These are phyloP conservation scores for Verticillium albo-atrum DNA, from an alignment of 2,329 filamentous ascomycete genomes.

Conservation along the genomic window DNA sequence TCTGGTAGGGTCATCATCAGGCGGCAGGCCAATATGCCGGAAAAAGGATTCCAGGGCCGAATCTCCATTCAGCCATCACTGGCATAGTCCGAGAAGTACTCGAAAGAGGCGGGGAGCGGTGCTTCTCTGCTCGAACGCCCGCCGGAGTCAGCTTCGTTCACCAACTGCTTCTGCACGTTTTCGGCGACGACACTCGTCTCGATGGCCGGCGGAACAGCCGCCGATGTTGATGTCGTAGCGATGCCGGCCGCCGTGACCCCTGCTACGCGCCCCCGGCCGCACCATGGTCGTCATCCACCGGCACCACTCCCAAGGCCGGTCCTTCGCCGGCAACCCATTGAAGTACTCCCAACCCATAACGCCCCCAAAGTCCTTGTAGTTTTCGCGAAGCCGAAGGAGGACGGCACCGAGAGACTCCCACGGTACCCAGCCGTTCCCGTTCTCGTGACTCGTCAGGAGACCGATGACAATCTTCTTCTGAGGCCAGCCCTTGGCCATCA, in stretches of 20 bases:
- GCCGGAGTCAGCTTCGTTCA: slow-evolving; percentile 21
- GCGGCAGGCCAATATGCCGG: neutral
- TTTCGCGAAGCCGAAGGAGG: slow-evolving; percentile 32
- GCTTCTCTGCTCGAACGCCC: slow-evolving; percentile 17
- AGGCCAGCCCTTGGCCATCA: slow-evolving; percentile 62
- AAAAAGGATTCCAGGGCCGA: neutral
- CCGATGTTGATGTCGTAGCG: neutral
- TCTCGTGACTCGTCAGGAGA: slow-evolving; percentile 71
- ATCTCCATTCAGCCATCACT: neutral
- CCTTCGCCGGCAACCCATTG: slow-evolving; percentile 67
- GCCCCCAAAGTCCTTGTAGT: slow-evolving; percentile 70
- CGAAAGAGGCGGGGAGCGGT: slow-evolving; percentile 24
- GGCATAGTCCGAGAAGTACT: slow-evolving; percentile 26
- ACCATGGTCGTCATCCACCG: slow-evolving; percentile 53
- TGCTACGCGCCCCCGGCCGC: slow-evolving; percentile 18
- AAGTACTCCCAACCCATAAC: slow-evolving; percentile 97
- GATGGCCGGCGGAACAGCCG: neutral
- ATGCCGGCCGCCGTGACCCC: neutral
- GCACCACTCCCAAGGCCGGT: slow-evolving; percentile 75
- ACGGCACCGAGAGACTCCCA: slow-evolving; percentile 42
- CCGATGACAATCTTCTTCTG: slow-evolving; percentile 73
- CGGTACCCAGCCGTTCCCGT: slow-evolving; percentile 55
- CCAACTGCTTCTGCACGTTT: slow-evolving; percentile 7
- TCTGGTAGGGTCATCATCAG: too few relatives aligned
- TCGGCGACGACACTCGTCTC: slow-evolving; percentile 1